A percentile compares a stretch with the other conserved stretches of the same genome.
Conservation (phyloP, 805 yeast species). For the Kodamaea laetipori region DNA sequence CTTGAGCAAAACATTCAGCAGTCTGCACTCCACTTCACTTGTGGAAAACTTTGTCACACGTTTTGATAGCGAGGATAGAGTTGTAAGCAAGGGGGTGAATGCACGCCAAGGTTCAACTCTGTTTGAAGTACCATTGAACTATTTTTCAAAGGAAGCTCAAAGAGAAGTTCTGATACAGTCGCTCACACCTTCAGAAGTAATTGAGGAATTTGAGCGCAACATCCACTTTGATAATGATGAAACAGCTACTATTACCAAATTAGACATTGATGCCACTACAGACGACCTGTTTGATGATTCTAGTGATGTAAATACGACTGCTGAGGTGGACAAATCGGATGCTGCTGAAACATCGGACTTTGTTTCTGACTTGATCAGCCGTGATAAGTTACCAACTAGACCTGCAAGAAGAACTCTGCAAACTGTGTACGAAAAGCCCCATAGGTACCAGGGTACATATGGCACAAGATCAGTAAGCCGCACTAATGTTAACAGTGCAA, state of each 20-base stretch:
- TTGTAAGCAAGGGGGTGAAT: constrained; percentile 1
- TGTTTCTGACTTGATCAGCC: constrained; percentile 1
- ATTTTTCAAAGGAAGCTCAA: constrained; percentile 8
- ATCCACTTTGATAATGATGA: constrained; percentile 23
- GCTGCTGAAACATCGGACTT: constrained; percentile 1
- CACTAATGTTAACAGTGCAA: constrained; percentile 6
- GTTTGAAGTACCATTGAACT: constrained; percentile 17
- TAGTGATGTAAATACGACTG: background rate
- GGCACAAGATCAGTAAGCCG: no score
- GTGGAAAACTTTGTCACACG: constrained; percentile 11
- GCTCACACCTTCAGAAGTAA: constrained; percentile 28
- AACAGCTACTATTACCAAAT: background rate
- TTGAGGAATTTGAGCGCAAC: constrained; percentile 30
- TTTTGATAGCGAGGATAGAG: constrained; percentile 8
- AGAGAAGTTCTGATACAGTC: constrained; percentile 27
- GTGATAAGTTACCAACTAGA: constrained; percentile 1
- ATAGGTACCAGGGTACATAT: background rate
- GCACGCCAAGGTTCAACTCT: constrained; percentile 10
- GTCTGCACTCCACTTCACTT: constrained; percentile 1
- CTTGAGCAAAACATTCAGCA: constrained; percentile 7
- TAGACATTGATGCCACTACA: constrained; percentile 1
- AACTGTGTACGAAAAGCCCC: constrained; percentile 1
- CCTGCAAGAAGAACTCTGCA: background rate
- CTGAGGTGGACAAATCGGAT: background rate
- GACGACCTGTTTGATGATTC: background rate